Evolutionary conservation across 1,284 basidiomycete genomes (phyloP), one percentile per base, ranked within the genome.

Genomic region (Tilletia horrida): DNA sequence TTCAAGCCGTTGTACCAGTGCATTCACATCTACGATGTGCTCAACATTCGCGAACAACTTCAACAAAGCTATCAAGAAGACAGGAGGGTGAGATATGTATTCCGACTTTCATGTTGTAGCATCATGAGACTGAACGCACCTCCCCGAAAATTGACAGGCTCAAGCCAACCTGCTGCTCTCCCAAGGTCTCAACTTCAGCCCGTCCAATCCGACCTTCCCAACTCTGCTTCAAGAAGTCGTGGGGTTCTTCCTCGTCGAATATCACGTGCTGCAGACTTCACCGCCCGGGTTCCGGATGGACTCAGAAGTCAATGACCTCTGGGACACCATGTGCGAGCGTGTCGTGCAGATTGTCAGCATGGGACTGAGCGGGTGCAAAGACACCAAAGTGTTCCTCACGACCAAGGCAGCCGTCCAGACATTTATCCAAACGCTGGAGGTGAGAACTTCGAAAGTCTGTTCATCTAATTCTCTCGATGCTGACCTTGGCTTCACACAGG

Each of bases 161-260:
- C 96, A 99, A 90, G 95, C 96, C 3, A 91, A 92, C 73, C 87
- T 99, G 9, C 94, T 98, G 76, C 87, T 99, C 21, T 92, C 93
- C 3, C 85, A 85, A 29, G 82, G 83, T 2, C 72, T 84, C 6
- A 81, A 82, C 0, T 83, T 84, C 13, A 78, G 83, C 4, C 81
- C 83, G 0, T 75, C 81, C 43, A 64, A 52, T 23, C 64, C 45
- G n/a, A 69, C 65, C 18, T 77, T 75, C 43, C 76, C 73, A 2
- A 67, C 71, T 3, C 59, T 81, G 29, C 68, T 81, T 1, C 90
- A 97, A 82, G 92, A 97, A 83, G 92, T 97, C 70, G 91, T 94
- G n/a, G 96, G 96, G 0, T 99, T 97, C 84, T 98, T 99, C 84
- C 92, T 98, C 68, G 90, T 98, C 71, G 96, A 99, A 83, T 89